Base-by-base conservation (phyloP, 176 grass and related monocot genomes). In the Oryza glaberrima region DNA sequence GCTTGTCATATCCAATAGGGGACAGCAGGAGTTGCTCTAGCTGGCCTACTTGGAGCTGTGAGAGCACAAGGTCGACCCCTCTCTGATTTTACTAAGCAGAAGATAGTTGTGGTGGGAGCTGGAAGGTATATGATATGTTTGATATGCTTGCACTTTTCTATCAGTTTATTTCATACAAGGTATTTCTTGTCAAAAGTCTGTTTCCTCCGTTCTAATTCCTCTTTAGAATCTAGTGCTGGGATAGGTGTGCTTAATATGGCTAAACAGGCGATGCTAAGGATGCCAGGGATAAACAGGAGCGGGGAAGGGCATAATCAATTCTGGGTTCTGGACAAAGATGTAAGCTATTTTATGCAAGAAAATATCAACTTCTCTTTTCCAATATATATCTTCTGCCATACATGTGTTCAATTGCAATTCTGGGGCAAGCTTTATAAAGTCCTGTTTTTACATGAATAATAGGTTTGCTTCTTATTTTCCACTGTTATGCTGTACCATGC, bases 311-410 rank as follows among this genome's bases (percentile, higher is more conserved):
- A 98, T 51, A 87, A 87, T 70, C 96, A 95, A 58, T 98, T 98
- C 81, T 98, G 93, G 96, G 89, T 98, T 79, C 51, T 95, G 56
- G 96, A 98, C 89, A 98, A 98, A 88, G 88, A 98, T 93, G 96
- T 98, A 84, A 77, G 90, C 70, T 56, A 73, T 16, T 77, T 64
- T 22, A 45, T 52, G 28, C 26, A 74, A 78, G 6, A n/a, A 83
- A 73, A 67, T 58, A 44, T 44, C 43, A 30, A 17, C 30, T 35
- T 56, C 66, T 20, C 14, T 28, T 78, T 85, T 48, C 14, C 4
- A 40, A 9, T 30, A 47, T 40, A 1, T 73, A 41, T 44, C n/a
- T 36, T 61, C 6, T 49, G 6, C 58, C 10, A 68, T 86, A 19
- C 63, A 23, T 58, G 4, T 46, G 43, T 70, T 77, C 11, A 73